Percentiles rank a stretch among this genome's conserved stretches.
Conservation (phyloP, 176 grass and related monocot species). For the Musa troglodytarum region DNA sequence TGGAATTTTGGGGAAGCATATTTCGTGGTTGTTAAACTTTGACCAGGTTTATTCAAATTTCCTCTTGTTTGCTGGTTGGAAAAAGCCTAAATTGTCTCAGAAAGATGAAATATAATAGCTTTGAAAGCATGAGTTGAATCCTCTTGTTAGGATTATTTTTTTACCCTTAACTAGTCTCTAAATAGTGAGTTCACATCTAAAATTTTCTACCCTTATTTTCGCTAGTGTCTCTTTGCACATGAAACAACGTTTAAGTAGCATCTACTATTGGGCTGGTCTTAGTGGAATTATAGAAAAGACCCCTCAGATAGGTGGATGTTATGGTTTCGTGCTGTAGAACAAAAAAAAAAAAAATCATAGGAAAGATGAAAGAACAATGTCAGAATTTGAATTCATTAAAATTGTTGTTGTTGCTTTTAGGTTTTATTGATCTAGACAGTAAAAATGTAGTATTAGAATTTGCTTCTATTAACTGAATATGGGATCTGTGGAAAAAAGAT, state of each 20-base stretch:
- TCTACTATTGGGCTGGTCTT: neutral
- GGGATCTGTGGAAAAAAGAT: neutral
- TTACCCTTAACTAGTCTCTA: no score
- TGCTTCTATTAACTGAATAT: neutral
- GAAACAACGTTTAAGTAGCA: neutral
- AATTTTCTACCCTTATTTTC: neutral
- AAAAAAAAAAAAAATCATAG: no score
- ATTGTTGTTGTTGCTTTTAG: neutral
- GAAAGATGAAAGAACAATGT: neutral
- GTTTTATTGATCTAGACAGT: neutral
- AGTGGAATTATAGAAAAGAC: neutral
- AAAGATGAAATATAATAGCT: no score
- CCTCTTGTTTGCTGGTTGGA: no score
- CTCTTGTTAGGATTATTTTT: no score
- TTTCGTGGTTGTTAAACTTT: no score
- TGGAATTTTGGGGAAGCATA: no score
- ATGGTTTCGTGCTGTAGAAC: neutral
- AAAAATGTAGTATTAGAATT: neutral
- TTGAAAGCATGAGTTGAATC: no score
- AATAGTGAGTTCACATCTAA: neutral
- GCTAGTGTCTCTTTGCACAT: neutral
- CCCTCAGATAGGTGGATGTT: neutral
- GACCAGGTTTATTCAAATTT: no score
- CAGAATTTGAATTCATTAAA: neutral
- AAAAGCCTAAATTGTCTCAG: no score